Evolutionary conservation across 108 stramenopile genomes (phyloP).

Genomic region (Cyclotella choctawhatcheeana): DNA sequence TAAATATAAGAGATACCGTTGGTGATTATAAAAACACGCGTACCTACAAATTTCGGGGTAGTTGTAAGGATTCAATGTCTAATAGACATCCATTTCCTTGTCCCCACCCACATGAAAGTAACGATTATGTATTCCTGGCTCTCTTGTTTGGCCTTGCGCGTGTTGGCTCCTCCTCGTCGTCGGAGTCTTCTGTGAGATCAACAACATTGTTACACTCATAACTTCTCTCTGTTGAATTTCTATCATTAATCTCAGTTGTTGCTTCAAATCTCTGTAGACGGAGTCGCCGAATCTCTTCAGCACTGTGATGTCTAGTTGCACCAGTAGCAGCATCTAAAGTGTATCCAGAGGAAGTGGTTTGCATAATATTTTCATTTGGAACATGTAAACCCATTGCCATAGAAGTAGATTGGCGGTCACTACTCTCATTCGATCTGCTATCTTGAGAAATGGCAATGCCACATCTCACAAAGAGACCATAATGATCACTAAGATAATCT

Average conservation of each 20-base stretch:
- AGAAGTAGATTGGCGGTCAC: background rate
- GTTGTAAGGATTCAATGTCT: too few species aligned
- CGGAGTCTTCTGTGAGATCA: constrained; percentile 15
- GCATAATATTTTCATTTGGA: background rate
- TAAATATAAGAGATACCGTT: too few species aligned
- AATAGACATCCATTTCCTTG: too few species aligned
- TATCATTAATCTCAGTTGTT: background rate
- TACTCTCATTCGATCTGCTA: background rate
- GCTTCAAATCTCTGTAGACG: constrained; percentile 10
- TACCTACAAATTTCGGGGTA: too few species aligned
- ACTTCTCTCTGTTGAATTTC: background rate
- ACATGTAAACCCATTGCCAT: background rate
- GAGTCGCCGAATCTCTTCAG: constrained; percentile 5
- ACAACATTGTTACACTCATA: background rate
- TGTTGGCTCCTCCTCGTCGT: background rate
- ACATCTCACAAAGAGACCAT: constrained; percentile 17
- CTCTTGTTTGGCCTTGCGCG: background rate
- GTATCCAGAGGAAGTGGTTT: background rate
- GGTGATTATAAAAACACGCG: too few species aligned
- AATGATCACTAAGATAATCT: constrained; percentile 37
- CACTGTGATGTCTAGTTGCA: background rate
- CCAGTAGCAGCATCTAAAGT: background rate
- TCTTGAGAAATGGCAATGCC: background rate
- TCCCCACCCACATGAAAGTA: too few species aligned
- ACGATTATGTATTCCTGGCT: background rate